Evolutionary conservation across 495 filamentous ascomycete genomes (phyloP), one percentile per base, ranked within the genome.

Genomic region (Talaromyces stipitatus): DNA sequence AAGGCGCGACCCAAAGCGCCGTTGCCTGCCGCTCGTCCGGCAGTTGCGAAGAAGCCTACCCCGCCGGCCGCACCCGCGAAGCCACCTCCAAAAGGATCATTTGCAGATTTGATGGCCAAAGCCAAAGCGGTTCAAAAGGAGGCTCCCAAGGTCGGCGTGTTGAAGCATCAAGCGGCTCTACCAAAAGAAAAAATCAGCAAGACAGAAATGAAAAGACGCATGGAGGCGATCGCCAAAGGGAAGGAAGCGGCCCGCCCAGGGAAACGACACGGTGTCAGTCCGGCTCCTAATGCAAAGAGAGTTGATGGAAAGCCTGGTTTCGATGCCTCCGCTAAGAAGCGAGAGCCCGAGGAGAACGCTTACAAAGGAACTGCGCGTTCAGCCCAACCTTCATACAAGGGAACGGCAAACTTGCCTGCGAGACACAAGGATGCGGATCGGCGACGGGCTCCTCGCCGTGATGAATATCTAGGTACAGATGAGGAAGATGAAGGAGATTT

Each of bases 281-380:
- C 61, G 16, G 55, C 57, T 23, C 54, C 69, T 28, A 58, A 57
- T 46, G 36, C 62, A 41, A n/a, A 62, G 27, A 64, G 32, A 26
- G 1, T 38, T 10, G 54, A 28, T 20, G 62, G 26, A 58, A 73
- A 61, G 58, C 6, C 62, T 38, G 54, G 56, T 41, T 58, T 55
- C 45, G 63, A 50, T 16, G 62, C 59, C 38, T 30, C 51, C 28
- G 48, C 41, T 32, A 63, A 55, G 41, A 70, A 64, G 58, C 66
- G 62, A 4, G 64, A 72, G 36, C 58, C 68, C 2, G 66, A 74
- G 24, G 66, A 66, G 43, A 63, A 63, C 1, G 60, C 69, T 0
- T 83, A 83, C 61, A 79, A 77, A 59, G 81, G 81, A 9, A 85
- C 80, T 9, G 75, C 74, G 18, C 72, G 78, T 57, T 72, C 76